Conservation (phyloP, 2,329 filamentous ascomycete species). For the Bimuria novae-zelandiae region DNA sequence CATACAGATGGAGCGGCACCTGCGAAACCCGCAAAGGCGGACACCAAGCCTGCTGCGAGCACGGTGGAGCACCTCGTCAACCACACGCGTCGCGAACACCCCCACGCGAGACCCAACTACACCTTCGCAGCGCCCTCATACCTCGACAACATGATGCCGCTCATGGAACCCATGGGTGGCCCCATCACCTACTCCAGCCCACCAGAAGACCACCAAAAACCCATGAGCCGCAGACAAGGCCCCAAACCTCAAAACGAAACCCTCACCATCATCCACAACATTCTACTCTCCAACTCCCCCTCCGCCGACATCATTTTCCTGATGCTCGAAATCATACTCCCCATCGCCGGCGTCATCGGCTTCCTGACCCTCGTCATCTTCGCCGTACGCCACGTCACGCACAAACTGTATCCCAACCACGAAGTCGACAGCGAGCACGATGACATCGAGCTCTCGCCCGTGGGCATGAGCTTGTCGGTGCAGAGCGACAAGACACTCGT, state of each 20-base stretch:
- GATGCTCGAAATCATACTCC: constrained; percentile 7
- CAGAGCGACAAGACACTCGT: no score
- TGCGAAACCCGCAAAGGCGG: neutral
- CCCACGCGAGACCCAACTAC: no score
- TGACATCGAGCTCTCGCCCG: neutral
- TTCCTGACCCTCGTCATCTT: neutral
- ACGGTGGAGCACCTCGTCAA: neutral
- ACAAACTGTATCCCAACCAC: neutral
- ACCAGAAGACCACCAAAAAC: neutral
- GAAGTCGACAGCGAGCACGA: neutral
- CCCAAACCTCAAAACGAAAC: neutral
- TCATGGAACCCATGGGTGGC: neutral
- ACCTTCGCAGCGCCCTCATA: neutral
- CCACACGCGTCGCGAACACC: neutral
- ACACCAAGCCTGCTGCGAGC: neutral
- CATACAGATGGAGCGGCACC: neutral
- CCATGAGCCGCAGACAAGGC: neutral
- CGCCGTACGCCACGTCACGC: neutral
- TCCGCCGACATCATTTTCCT: constrained; percentile 14
- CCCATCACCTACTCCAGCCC: neutral
- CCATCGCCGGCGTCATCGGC: constrained; percentile 1
- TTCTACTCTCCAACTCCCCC: constrained; percentile 14
- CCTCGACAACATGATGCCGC: neutral
- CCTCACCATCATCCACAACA: constrained; percentile 31
- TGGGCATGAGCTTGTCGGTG: neutral